Percentiles rank a stretch among this genome's conserved stretches.
Conservation (phyloP, 805 yeast species). For the Priceomyces melissophilus region DNA sequence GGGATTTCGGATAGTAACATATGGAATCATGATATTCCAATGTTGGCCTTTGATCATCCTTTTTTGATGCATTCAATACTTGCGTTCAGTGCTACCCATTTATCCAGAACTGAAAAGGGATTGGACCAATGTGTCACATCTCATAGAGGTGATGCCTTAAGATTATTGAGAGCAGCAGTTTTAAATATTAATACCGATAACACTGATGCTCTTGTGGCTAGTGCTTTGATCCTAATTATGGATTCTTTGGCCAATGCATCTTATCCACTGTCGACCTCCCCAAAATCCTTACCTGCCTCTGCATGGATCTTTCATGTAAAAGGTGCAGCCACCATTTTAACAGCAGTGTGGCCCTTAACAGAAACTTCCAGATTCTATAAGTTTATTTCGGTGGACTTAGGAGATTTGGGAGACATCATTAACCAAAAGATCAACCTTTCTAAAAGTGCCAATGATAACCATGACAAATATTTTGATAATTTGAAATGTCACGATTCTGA, state of each 20-base stretch:
- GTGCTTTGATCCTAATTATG: conserved; percentile 84
- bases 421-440: conserved; percentile 34
- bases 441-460: conserved; percentile 6
- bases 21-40: conserved; percentile 87
- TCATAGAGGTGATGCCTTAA: conserved; percentile 83
- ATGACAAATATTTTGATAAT: conserved; percentile 44
- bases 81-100: conserved; percentile 90
- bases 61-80: conserved; percentile 88
- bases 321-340: conserved; percentile 92
- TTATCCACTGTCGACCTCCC: conserved; percentile 46
- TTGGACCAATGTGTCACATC: conserved; percentile 77
- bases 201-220: conserved; percentile 90
- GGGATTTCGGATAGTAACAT: conserved; percentile 83
- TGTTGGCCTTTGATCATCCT: conserved; percentile 82
- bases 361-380: conserved; percentile 42
- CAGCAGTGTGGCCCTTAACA: conserved; percentile 91
- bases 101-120: conserved; percentile 72
- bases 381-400: conserved; percentile 72
- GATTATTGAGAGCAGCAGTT: conserved; percentile 80
- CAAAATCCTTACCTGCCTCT: conserved; percentile 77
- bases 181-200: conserved; percentile 77
- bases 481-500: conserved; percentile 82
- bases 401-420: conserved; percentile 78
- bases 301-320: conserved; percentile 98
- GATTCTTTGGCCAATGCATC: conserved; percentile 92